phyloP scores from a whole-genome alignment of 2,329 filamentous ascomycete genomes.

The Raffaelea albimanens region DNA sequence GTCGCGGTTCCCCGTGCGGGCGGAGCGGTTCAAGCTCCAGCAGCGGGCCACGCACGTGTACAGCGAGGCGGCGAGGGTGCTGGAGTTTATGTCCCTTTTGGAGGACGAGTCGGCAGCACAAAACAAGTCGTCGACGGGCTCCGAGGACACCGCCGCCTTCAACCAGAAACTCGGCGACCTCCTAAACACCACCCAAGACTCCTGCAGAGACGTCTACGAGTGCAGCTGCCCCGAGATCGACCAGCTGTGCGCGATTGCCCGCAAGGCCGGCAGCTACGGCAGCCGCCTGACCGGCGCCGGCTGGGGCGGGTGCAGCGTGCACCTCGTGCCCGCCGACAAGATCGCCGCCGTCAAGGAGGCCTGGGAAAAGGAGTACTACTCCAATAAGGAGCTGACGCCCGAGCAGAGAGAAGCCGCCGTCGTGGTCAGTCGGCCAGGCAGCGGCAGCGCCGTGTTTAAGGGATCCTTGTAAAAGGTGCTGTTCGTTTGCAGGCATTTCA shows the following conservation, averaged over 20 bases:
- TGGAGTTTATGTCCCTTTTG: constrained; percentile 75
- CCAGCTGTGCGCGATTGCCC: constrained; percentile 71
- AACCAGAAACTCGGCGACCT: constrained; percentile 67
- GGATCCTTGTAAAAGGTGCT: constrained; percentile 18
- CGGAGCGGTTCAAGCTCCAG: constrained; percentile 76
- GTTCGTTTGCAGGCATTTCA: no score
- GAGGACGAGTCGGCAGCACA: constrained; percentile 36
- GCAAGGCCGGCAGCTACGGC: constrained; percentile 70
- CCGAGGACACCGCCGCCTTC: constrained; percentile 49
- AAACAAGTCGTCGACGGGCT: constrained; percentile 36
- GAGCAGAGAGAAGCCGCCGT: constrained; percentile 73
- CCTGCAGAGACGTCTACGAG: constrained; percentile 79
- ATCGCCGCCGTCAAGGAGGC: constrained; percentile 69
- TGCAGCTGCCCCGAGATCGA: constrained; percentile 93
- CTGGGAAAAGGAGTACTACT: constrained; percentile 75
- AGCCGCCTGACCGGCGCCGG: constrained; percentile 85
- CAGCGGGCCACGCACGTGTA: constrained; percentile 89
- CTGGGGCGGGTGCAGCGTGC: constrained; percentile 94
- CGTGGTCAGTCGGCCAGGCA: constrained; percentile 79
- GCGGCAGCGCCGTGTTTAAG: constrained; percentile 52
- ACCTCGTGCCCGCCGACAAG: constrained; percentile 77
- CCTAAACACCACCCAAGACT: constrained; percentile 83
- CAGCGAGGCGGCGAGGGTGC: constrained; percentile 75
- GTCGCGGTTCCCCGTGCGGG: constrained; percentile 80
- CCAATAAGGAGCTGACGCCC: constrained; percentile 51